Percentiles rank a stretch among this genome's conserved stretches.
Evolutionary conservation across 2,329 filamentous ascomycete species (phyloP).

Genomic region (Alternaria triticimaculans): DNA sequence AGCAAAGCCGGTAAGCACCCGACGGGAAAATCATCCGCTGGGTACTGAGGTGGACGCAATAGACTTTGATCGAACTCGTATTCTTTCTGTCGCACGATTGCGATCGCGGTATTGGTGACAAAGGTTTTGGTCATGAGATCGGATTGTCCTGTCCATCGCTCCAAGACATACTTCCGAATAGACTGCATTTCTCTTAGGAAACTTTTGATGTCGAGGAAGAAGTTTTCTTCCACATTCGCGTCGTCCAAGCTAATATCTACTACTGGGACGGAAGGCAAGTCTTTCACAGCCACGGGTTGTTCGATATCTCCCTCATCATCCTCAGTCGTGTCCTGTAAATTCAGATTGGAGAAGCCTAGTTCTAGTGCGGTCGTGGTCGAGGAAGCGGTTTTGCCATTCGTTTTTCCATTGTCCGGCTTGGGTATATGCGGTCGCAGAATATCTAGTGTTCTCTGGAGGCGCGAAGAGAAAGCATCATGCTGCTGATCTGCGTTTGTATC

Average conservation of each 20-base stretch:
- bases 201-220: background rate
- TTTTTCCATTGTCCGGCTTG: background rate
- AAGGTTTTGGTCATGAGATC: background rate
- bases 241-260: background rate
- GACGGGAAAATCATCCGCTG: fast-evolving
- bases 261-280: background rate
- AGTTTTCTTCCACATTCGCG: background rate
- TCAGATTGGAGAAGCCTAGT: fast-evolving
- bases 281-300: fast-evolving
- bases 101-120: background rate
- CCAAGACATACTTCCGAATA: background rate
- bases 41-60: background rate
- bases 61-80: background rate
- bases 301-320: background rate
- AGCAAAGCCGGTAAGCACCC: background rate
- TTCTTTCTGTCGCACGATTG: background rate
- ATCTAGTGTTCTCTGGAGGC: background rate
- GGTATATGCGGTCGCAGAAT: background rate
- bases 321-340: background rate
- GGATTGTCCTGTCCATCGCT: fast-evolving
- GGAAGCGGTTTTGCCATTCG: fast-evolving
- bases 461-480: background rate
- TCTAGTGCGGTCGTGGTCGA: background rate
- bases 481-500: background rate
- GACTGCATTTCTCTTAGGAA: background rate